Conservation (phyloP, 768 basidiomycete species). For the Pholiota molesta region DNA sequence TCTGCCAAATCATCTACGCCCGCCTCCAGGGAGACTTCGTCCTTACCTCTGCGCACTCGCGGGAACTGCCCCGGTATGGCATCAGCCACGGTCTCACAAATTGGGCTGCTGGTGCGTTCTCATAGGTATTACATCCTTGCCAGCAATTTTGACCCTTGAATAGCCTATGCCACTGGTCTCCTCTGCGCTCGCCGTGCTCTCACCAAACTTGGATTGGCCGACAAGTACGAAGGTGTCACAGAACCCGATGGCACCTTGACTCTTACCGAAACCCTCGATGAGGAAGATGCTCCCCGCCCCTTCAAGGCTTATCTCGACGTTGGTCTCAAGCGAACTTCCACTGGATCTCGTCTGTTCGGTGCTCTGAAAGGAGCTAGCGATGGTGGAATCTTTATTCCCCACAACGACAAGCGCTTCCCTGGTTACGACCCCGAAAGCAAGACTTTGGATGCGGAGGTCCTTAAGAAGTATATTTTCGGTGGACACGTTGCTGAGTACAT, state of each 20-base stretch:
- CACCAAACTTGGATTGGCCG: slow-evolving; percentile 92
- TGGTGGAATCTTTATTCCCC: slow-evolving; percentile 97
- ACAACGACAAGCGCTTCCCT: slow-evolving; percentile 97
- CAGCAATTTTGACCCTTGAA: slow-evolving; percentile 4
- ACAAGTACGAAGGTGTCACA: slow-evolving; percentile 94
- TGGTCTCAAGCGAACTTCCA: slow-evolving; percentile 96
- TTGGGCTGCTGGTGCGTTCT: slow-evolving; percentile 85
- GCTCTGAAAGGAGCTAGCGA: slow-evolving; percentile 99
- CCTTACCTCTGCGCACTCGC: slow-evolving; percentile 83
- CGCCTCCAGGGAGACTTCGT: slow-evolving; percentile 98
- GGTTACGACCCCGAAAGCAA: slow-evolving; percentile 95
- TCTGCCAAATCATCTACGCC: slow-evolving; percentile 94
- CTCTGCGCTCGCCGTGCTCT: slow-evolving; percentile 94
- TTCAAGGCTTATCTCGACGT: slow-evolving; percentile 99
- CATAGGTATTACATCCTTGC: neutral
- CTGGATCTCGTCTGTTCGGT: slow-evolving; percentile 96
- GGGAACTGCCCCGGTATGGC: slow-evolving; percentile 93
- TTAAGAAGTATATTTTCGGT: slow-evolving; percentile 97
- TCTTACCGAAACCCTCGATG: slow-evolving; percentile 85
- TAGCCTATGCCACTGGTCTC: slow-evolving; percentile 97
- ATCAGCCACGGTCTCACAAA: slow-evolving; percentile 99
- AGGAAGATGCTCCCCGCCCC: slow-evolving; percentile 94
- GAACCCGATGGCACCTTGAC: slow-evolving; percentile 89
- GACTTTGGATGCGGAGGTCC: slow-evolving; percentile 88
- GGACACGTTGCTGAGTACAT: slow-evolving; percentile 99